Percentiles rank a stretch among this genome's conserved stretches.
Evolutionary conservation across 2,329 filamentous ascomycete genomes (phyloP).

Genomic region (Herpotrichia juniperi): DNA sequence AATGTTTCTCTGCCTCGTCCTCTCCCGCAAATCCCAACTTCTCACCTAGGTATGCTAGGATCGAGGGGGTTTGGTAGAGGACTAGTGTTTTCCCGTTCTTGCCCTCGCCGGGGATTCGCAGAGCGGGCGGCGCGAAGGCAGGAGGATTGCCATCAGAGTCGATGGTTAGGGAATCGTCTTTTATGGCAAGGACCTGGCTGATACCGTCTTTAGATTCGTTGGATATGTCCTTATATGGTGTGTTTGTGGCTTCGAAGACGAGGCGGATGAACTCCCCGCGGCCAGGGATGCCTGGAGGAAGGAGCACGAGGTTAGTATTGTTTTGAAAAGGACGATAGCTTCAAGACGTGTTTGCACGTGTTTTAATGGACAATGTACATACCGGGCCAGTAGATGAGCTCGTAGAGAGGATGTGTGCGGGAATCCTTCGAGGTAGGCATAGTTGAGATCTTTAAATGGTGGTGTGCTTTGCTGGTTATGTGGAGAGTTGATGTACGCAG

Average conservation of each 20-base stretch:
- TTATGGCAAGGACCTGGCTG: slow-evolving; percentile 57
- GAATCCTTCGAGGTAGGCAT: slow-evolving; percentile 35
- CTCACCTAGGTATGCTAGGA: slow-evolving; percentile 72
- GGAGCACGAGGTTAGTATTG: too few species aligned
- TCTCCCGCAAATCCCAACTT: slow-evolving; percentile 63
- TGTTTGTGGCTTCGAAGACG: slow-evolving; percentile 70
- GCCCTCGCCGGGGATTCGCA: slow-evolving; percentile 58
- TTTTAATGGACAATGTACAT: too few species aligned
- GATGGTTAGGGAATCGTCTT: slow-evolving; percentile 51
- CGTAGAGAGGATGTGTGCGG: slow-evolving; percentile 55
- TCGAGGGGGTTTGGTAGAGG: slow-evolving; percentile 74
- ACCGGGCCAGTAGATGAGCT: slow-evolving; percentile 76
- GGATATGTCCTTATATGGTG: slow-evolving; percentile 68
- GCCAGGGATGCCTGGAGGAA: slow-evolving; percentile 72
- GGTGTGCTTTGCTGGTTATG: background rate
- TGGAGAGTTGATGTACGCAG: background rate
- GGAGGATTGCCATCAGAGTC: slow-evolving; percentile 66
- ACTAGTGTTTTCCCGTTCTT: slow-evolving; percentile 62
- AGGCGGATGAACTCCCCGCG: slow-evolving; percentile 78
- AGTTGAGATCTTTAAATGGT: background rate
- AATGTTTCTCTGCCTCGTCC: slow-evolving; percentile 58
- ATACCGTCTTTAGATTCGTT: slow-evolving; percentile 59
- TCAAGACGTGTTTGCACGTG: too few species aligned
- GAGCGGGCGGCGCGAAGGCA: slow-evolving; percentile 68
- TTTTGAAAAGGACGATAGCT: too few species aligned